Evolutionary conservation across 805 yeast species (phyloP).

Genomic region (Hanseniaspora osmophila): DNA sequence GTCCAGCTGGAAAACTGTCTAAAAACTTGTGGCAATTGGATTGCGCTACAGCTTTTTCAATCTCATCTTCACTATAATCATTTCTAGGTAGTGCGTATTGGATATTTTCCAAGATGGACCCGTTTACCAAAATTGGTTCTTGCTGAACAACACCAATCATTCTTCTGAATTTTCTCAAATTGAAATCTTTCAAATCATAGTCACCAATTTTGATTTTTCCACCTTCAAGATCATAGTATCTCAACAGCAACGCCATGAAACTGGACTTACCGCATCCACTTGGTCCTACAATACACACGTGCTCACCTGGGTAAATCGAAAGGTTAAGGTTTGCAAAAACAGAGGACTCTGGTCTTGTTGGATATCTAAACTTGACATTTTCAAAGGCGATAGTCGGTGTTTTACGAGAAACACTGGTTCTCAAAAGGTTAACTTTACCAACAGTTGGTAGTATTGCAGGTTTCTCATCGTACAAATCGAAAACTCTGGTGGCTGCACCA

Average conservation of each 20-base stretch:
- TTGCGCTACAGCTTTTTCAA: constrained; percentile 43
- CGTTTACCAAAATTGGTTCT: constrained; percentile 81
- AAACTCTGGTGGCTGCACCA: constrained; percentile 86
- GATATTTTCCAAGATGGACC: constrained; percentile 72
- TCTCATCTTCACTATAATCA: constrained; percentile 41
- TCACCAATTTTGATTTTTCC: constrained; percentile 59
- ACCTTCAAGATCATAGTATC: constrained; percentile 65
- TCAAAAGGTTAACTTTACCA: constrained; percentile 33
- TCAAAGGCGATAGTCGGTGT: constrained; percentile 40
- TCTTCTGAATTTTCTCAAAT: constrained; percentile 57
- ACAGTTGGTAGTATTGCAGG: constrained; percentile 55
- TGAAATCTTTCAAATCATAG: constrained; percentile 45
- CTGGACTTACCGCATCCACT: constrained; percentile 94
- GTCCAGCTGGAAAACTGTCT: constrained; percentile 61
- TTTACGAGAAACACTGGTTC: constrained; percentile 14
- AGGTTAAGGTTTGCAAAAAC: constrained; percentile 53
- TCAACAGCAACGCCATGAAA: constrained; percentile 57
- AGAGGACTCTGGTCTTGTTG: constrained; percentile 61
- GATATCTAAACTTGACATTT: constrained; percentile 60
- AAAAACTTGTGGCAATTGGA: constrained; percentile 69
- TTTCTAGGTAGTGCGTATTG: constrained; percentile 46
- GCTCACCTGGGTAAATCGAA: constrained; percentile 62
- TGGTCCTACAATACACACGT: constrained; percentile 92
- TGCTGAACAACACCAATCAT: constrained; percentile 85
- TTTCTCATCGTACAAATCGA: constrained; percentile 68